Base-by-base conservation (phyloP, 768 basidiomycete species). In the Podaxis sp. region DNA sequence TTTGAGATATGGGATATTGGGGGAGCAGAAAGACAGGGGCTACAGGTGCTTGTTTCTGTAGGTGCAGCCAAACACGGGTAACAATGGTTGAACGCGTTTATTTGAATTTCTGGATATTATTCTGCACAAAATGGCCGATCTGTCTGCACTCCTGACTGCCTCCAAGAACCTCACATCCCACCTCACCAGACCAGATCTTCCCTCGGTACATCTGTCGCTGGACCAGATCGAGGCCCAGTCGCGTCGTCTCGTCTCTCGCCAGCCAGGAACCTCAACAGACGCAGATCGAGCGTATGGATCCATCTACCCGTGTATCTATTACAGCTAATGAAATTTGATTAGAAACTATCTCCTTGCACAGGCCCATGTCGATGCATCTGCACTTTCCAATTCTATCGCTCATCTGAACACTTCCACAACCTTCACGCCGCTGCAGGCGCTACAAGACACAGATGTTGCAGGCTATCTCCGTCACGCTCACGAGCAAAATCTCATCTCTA, bases 181-280 rank as follows among this genome's bases (percentile, higher is more conserved):
- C 71, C 75, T 94, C 28, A 82, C 86, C 3, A 80, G 84, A 47
- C 88, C 88, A 3, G 93, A 97, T 66, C 77, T 98, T 1, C 96
- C 96, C 10, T 83, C 90, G 2, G 88, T 99, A 46, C 85, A 90
- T 59, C 87, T 96, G 59, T 92, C 93, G 1, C 82, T 98, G 35
- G 95, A 96, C 72, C 93, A 98, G 76, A 91, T 99, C 63, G 96
- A 98, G 72, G 87, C 90, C 0, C 93, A 96, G 75, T 95, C 93
- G 1, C 83, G 94, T 18, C 82, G 89, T 44, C 86, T 98, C 25
- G 87, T 90, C 4, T 85, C 90, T 23, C 82, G 87, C 46, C 88
- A 90, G 67, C 82, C 84, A 4, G 82, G 79, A 28, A 72, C 82
- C 18, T 78, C 88, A 0, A 79, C 79, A 42, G 90, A 91, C 72